These are phyloP conservation scores for Cercospora zeae-maydis DNA, from an alignment of 2,329 filamentous ascomycete genomes.

Conservation along the genomic window DNA sequence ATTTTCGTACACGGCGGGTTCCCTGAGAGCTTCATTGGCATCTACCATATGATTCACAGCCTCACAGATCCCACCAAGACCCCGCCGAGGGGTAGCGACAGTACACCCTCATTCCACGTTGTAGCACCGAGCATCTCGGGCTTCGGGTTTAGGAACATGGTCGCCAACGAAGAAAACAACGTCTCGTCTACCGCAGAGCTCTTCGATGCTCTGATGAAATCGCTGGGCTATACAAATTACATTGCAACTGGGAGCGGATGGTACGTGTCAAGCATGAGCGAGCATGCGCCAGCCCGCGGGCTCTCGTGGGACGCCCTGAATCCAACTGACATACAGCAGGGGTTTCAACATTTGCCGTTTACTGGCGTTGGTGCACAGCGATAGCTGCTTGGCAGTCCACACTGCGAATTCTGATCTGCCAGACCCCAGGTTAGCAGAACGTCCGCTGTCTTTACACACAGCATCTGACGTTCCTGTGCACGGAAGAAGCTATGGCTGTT, in stretches of 20 bases:
- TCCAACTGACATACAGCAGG: conserved; percentile 29
- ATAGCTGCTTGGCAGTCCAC: conserved; percentile 58
- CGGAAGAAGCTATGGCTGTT: conserved; percentile 22
- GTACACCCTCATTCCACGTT: conserved; percentile 58
- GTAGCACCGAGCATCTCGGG: conserved; percentile 64
- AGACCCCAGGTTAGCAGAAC: conserved; percentile 41
- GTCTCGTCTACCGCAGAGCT: conserved; percentile 54
- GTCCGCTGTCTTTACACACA: neutral
- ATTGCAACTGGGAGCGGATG: conserved; percentile 55
- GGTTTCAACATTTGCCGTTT: conserved; percentile 43
- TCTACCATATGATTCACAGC: conserved; percentile 53
- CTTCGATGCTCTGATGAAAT: conserved; percentile 58
- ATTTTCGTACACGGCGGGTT: conserved; percentile 60
- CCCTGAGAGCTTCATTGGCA: conserved; percentile 61
- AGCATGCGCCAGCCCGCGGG: neutral
- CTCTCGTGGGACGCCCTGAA: neutral
- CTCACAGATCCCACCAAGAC: conserved; percentile 53
- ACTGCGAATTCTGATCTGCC: conserved; percentile 57
- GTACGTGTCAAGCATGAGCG: conserved; percentile 30
- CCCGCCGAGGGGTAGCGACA: conserved; percentile 27
- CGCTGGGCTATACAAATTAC: conserved; percentile 58
- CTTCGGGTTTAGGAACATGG: conserved; percentile 63
- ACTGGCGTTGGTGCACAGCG: conserved; percentile 48
- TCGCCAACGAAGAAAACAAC: conserved; percentile 50
- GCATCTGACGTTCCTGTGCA: neutral